Evolutionary conservation across 106 monocot species (phyloP).

Genomic region (Allium fistulosum): DNA sequence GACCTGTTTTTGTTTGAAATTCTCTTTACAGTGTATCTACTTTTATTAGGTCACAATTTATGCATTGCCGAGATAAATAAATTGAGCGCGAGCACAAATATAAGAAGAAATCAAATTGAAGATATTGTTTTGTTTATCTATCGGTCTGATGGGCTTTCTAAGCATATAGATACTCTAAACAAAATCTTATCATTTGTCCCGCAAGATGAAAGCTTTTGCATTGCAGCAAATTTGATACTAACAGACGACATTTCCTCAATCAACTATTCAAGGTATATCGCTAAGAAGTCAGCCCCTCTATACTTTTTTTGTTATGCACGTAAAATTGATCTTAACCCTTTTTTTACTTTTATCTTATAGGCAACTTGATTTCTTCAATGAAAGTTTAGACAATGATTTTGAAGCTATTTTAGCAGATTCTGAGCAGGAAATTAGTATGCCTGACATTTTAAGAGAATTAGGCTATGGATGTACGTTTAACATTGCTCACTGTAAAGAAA

Average conservation of each 20-base stretch:
- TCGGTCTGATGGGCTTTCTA: conserved; percentile 63
- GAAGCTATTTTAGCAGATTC: conserved; percentile 72
- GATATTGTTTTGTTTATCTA: conserved; percentile 73
- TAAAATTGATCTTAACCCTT: neutral
- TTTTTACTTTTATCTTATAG: conserved; percentile 21
- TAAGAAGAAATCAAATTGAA: conserved; percentile 24
- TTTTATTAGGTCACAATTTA: conserved; percentile 66
- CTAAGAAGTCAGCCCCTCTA: neutral
- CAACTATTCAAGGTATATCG: conserved; percentile 39
- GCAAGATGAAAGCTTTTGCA: conserved; percentile 34
- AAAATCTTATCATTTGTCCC: conserved; percentile 67
- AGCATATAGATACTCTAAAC: conserved; percentile 69
- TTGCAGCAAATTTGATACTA: conserved; percentile 26
- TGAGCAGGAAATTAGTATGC: conserved; percentile 72
- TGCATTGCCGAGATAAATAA: conserved; percentile 72
- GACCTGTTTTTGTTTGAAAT: too few relatives aligned
- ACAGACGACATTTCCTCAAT: conserved; percentile 17
- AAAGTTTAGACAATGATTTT: conserved; percentile 53
- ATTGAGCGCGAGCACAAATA: conserved; percentile 36
- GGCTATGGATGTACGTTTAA: conserved; percentile 83
- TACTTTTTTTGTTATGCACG: neutral
- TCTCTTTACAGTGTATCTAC: too few relatives aligned
- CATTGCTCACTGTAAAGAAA: conserved; percentile 58
- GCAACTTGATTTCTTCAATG: conserved; percentile 39
- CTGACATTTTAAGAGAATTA: conserved; percentile 71